Percentiles rank a stretch among this genome's conserved stretches.
Evolutionary conservation across 352 stramenopile species (phyloP).

Genomic region (Elongisporangium prolatum): DNA sequence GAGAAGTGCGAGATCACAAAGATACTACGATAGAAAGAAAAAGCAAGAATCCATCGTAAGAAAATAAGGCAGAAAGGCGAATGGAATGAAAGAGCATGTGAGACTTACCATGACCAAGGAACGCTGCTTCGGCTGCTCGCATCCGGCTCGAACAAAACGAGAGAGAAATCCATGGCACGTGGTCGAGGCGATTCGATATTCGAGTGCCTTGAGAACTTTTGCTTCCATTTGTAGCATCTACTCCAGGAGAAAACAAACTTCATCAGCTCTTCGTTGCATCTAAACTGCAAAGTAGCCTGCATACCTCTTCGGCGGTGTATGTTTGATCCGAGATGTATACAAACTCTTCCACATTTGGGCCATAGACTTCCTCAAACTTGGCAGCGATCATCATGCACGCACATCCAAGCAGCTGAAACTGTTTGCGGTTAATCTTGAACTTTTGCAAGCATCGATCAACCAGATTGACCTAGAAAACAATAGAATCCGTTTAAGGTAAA

Average conservation of each 20-base stretch:
- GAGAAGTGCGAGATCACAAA: slow-evolving; percentile 66
- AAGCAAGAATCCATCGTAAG: slow-evolving; percentile 1
- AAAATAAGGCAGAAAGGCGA: slow-evolving; percentile 3
- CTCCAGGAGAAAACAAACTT: neutral
- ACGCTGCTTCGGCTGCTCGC: slow-evolving; percentile 45
- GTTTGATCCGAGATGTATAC: slow-evolving; percentile 97
- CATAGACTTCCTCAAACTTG: slow-evolving; percentile 98
- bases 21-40: slow-evolving; percentile 36
- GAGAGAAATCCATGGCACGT: slow-evolving; percentile 72
- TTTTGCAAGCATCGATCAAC: slow-evolving; percentile 78
- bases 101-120: slow-evolving; percentile 54
- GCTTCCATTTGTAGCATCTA: slow-evolving; percentile 83
- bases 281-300: neutral
- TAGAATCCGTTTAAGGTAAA: neutral
- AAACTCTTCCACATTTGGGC: slow-evolving; percentile 91
- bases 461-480: slow-evolving; percentile 55
- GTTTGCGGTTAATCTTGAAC: slow-evolving; percentile 84
- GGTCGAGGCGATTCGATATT: slow-evolving; percentile 74
- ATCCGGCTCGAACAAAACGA: slow-evolving; percentile 57
- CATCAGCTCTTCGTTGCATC: neutral
- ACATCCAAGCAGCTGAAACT: slow-evolving; percentile 95
- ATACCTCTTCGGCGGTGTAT: slow-evolving; percentile 85
- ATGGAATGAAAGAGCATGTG: neutral
- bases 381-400: slow-evolving; percentile 94
- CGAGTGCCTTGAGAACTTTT: slow-evolving; percentile 66